Evolutionary conservation across 306 rosid genomes (phyloP).

Genomic region (Alnus rubra): DNA sequence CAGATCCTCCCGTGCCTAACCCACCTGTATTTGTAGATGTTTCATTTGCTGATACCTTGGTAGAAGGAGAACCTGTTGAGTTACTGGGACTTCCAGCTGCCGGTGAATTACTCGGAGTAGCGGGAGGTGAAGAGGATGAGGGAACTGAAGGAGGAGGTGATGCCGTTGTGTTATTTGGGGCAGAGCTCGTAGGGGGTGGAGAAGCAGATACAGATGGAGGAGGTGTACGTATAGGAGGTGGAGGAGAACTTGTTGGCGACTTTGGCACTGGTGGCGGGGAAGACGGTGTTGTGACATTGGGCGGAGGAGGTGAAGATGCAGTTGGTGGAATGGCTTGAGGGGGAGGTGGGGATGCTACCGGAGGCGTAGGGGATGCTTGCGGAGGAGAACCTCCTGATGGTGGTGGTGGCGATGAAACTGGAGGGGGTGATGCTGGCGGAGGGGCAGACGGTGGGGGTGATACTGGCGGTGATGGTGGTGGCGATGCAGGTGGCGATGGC

Average conservation of each 20-base stretch:
- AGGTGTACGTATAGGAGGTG: constrained; percentile 45
- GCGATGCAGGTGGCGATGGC: constrained; percentile 35
- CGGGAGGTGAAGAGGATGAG: constrained; percentile 58
- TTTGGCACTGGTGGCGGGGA: constrained; percentile 44
- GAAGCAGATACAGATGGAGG: constrained; percentile 58
- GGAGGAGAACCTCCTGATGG: constrained; percentile 51
- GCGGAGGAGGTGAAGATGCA: constrained; percentile 55
- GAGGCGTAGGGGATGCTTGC: constrained; percentile 44
- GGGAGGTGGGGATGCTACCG: constrained; percentile 50
- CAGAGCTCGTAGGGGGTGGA: constrained; percentile 32
- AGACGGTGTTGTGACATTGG: constrained; percentile 51
- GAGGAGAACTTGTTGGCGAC: constrained; percentile 54
- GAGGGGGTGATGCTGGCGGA: constrained; percentile 56
- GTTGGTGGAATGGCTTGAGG: constrained; percentile 37
- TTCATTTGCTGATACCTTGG: constrained; percentile 16
- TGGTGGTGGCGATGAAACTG: constrained; percentile 45
- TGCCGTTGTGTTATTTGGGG: constrained; percentile 49
- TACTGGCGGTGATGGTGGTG: constrained; percentile 42
- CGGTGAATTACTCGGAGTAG: constrained; percentile 44
- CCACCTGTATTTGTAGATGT: constrained; percentile 47
- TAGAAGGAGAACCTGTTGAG: constrained; percentile 31
- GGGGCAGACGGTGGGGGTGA: constrained; percentile 38
- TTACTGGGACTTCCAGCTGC: constrained; percentile 22
- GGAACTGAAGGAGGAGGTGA: constrained; percentile 68
- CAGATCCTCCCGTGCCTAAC: constrained; percentile 47